Percentiles rank a stretch among this genome's conserved stretches.
phyloP scores from a whole-genome alignment of 345 rosid genomes.

The Xanthoceras sorbifolium region DNA sequence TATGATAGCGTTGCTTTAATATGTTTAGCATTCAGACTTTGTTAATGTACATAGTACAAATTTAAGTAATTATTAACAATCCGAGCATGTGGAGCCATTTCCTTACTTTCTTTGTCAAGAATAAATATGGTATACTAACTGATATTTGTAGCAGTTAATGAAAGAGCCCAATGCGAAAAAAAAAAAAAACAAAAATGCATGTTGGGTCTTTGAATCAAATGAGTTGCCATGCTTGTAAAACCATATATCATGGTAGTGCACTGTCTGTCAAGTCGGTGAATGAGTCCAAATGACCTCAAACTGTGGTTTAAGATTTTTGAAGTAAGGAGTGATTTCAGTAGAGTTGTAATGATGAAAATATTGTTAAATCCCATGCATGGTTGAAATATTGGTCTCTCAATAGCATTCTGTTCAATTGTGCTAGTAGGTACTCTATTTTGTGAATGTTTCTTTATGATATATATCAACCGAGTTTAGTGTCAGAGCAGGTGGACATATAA shows the following conservation, averaged over 20 bases:
- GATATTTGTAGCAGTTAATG: too few relatives aligned
- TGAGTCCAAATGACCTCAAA: background rate
- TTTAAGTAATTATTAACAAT: background rate
- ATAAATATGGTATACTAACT: too few relatives aligned
- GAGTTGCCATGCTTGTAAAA: background rate
- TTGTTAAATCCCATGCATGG: background rate
- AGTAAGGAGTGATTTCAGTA: background rate
- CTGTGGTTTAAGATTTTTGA: background rate
- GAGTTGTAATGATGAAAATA: background rate
- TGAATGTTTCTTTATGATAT: too few relatives aligned
- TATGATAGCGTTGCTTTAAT: background rate
- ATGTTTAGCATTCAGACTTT: background rate
- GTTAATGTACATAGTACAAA: background rate
- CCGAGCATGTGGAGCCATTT: too few relatives aligned
- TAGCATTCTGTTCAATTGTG: background rate
- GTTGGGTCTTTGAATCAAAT: too few relatives aligned
- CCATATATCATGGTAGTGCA: background rate
- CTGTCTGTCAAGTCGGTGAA: background rate
- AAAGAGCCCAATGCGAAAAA: too few relatives aligned
- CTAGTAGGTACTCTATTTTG: background rate
- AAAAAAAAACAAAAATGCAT: too few relatives aligned
- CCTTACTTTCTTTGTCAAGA: too few relatives aligned
- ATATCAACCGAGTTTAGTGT: background rate
- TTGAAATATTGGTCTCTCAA: background rate
- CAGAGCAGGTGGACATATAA: background rate